Base-by-base conservation (phyloP, 805 yeast genomes). In the Candida peoriensis region DNA sequence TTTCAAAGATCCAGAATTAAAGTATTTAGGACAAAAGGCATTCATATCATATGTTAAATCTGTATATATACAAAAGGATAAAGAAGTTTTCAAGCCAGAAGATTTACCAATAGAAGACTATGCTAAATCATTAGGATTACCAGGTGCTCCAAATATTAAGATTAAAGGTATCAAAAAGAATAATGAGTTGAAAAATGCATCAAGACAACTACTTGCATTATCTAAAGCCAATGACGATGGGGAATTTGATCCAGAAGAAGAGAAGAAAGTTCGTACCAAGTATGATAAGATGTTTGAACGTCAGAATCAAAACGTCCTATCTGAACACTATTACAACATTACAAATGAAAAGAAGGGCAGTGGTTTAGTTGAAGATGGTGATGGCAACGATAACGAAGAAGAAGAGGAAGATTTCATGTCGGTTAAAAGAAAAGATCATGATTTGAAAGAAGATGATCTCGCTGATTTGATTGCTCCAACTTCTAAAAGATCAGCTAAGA, bases 231-330 rank as follows among this genome's bases (percentile, higher is more conserved):
- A 72, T 44, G 83, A 76, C 7, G 81, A 82, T 37, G 95, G 90
- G 37, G 86, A 76, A 27, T 43, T 64, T 14, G 67, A 59, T 1
- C 41, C 37, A 30, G 45, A 50, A 39, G 45, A 68, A 55, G 36
- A 46, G 32, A 55, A 58, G 41, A 72, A 73, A 46, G 81, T 78
- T 2, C 75, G 88, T 52, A 93, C 97, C 12, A 90, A 84, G 58
- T 86, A 86, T 54, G 98, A 93, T 58, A 76, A 89, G 43, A 89
- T 93, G 95, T 93, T 93, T 61, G 95, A 87, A 57, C 76, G 99
- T 57, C 73, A 84, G 57, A 93, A 93, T 58, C 97, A 93, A 64
- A 82, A 83, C 34, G 94, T 93, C 14, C 67, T 93, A 34, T 81
- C 95, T 32, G 93, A 89, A 48, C 95, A 90, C 56, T 93, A 88